phyloP scores from a whole-genome alignment of 2,329 filamentous ascomycete species.

The Fusarium dimerum region DNA sequence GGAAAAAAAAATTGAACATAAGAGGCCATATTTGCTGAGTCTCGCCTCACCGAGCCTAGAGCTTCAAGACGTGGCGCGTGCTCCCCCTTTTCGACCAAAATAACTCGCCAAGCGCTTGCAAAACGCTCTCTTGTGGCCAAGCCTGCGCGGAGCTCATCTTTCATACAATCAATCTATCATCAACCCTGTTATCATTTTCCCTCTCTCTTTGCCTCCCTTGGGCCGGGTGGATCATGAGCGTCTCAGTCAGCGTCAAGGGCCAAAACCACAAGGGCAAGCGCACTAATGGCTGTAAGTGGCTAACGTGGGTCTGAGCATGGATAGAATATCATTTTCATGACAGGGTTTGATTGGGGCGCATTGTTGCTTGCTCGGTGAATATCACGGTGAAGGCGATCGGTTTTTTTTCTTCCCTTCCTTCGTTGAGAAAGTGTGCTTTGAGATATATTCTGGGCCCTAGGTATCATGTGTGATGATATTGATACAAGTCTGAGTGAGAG shows the following conservation, averaged over 20 bases:
- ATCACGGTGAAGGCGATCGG: not conserved
- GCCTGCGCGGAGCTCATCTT: not conserved
- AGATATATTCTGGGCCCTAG: not conserved
- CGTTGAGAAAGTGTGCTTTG: not conserved
- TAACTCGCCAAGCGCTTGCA: too few relatives aligned
- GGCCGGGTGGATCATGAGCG: not conserved
- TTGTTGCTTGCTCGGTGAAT: not conserved
- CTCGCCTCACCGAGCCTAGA: too few relatives aligned
- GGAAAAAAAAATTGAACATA: too few relatives aligned
- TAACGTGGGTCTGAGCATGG: not conserved
- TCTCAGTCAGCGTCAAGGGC: not conserved
- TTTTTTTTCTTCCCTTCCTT: not conserved
- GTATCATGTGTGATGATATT: too few relatives aligned
- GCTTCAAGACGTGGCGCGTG: too few relatives aligned
- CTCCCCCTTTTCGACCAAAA: too few relatives aligned
- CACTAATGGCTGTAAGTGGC: not conserved
- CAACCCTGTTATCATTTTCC: not conserved
- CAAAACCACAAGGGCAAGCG: not conserved
- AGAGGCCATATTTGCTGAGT: too few relatives aligned
- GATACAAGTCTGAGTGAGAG: too few relatives aligned
- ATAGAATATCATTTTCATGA: not conserved
- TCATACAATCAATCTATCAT: not conserved
- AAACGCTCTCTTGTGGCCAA: not conserved
- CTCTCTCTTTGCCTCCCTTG: not conserved
- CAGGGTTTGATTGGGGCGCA: slow-evolving; percentile 11